These are phyloP conservation scores for Vigna hirtella DNA, from an alignment of 306 rosid genomes.

Conservation along the genomic window DNA sequence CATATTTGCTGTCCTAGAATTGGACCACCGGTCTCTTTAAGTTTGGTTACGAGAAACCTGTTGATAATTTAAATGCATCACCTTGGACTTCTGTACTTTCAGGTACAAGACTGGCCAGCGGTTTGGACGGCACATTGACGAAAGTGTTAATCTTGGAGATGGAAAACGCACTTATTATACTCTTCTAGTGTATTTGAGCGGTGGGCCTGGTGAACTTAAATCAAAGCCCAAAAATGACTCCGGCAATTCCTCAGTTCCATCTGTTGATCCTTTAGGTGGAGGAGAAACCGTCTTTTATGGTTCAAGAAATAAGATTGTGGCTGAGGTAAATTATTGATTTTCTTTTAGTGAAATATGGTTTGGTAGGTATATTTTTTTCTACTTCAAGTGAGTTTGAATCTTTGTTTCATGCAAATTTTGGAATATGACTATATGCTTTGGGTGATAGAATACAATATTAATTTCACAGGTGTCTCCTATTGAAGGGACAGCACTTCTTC, in stretches of 20 bases:
- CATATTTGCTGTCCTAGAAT: neutral
- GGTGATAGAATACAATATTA: slow-evolving; percentile 33
- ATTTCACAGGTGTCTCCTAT: slow-evolving; percentile 74
- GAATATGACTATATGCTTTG: slow-evolving; percentile 41
- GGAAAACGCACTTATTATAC: slow-evolving; percentile 85
- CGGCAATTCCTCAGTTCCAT: slow-evolving; percentile 48
- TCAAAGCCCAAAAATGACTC: slow-evolving; percentile 56
- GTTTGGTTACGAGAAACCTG: slow-evolving; percentile 19
- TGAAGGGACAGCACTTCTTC: slow-evolving; percentile 95
- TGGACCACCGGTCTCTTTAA: neutral
- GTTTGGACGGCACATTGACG: slow-evolving; percentile 95
- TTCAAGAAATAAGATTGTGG: slow-evolving; percentile 74
- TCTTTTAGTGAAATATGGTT: slow-evolving; percentile 9
- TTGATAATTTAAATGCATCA: neutral
- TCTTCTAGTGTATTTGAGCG: slow-evolving; percentile 82
- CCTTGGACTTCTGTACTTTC: slow-evolving; percentile 27
- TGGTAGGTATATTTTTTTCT: slow-evolving; percentile 16
- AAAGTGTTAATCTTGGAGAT: slow-evolving; percentile 75
- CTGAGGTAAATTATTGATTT: slow-evolving; percentile 63
- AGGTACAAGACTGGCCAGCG: slow-evolving; percentile 90
- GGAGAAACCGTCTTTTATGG: slow-evolving; percentile 96
- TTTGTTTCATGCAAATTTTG: slow-evolving; percentile 12
- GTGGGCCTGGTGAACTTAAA: slow-evolving; percentile 72
- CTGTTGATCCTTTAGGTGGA: slow-evolving; percentile 71
- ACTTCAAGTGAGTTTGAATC: neutral